Base-by-base conservation (phyloP, 1,284 basidiomycete genomes). In the Tilletia indica region DNA sequence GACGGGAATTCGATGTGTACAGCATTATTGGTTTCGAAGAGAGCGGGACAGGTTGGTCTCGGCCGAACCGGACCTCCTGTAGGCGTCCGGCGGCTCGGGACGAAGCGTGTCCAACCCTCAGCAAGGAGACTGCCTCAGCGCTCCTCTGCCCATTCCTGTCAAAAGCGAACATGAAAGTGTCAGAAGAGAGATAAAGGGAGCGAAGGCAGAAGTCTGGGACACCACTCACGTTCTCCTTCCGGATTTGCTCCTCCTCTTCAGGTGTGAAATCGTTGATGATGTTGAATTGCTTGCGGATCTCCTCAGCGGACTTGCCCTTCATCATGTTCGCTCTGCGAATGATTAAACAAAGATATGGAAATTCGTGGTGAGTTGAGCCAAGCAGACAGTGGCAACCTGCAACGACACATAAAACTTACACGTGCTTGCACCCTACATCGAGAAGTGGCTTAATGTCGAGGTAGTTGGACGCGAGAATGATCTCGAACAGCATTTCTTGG, bases 161-260 rank as follows among this genome's bases (percentile, higher is more conserved):
- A 21, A 47, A 45, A 21, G 2, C 16, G 21, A 47, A 36, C 38
- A n/a, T 16, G 49, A n/a, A 39, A 12, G 70, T 64, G 61, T 64
- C 4, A 64, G 61, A 36, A 9, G 11, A 21, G 36, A 38, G 36
- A 42, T 16, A 25, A 19, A 31, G 25, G 21, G 36, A 42, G 71
- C 69, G 38, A 36, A 45, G 48, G 19, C 11, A 36, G 67, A 61
- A 9, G 34, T 47, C 31, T 12, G 6, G 21, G 16, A 1, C 56
- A 19, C 36, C 38, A 78, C 81, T 72, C 75, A 79, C 96, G 86
- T 99, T 99, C 88, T 99, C 97, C 87, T 97, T 97, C 89, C 94
- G 94, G 88, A 99, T 99, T 87, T 99, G 96, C 66, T 94, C 95
- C 90, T 99, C 97, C 86, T 99, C 97, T 85, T 99, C 97, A 39